Base-by-base conservation (phyloP, 2,329 filamentous ascomycete species). In the Aspergillus alliaceus region DNA sequence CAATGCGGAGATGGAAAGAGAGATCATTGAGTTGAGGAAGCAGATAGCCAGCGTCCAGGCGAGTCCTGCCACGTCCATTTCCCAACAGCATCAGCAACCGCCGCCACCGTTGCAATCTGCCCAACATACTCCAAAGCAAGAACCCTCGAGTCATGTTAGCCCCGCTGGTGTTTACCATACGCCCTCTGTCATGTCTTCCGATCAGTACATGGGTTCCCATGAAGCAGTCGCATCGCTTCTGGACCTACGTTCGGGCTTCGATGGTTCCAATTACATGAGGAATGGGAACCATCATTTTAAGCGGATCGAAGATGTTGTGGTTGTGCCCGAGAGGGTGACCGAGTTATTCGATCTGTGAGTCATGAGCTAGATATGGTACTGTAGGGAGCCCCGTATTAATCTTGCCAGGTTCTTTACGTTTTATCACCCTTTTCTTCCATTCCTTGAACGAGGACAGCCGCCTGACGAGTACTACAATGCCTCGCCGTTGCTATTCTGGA, bases 401-500 rank as follows among this genome's bases (percentile, higher is more conserved):
- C 68, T 76, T 35, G 74, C 74, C 61, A 85, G 86, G 55, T 89
- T 85, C 72, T 89, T 88, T 72, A 79, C 79, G 9, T 79, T 80
- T 54, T 88, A 87, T 69, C 86, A 89, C 65, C 83, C 83, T 0
- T 88, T 86, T 61, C 74, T 89, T 25, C 85, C 86, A 1, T 82
- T 89, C 60, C 78, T 89, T 39, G 84, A 87, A 58, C 78, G 77
- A 34, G 70, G 79, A 6, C 75, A 79, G 57, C 72, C 77, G 8
- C 80, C 84, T 3, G 82, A 87, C 25, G 79, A 84, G 50, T 87
- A 84, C 68, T 83, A 83, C 61, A 77, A 78, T 14, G 75, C 81
- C 32, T 86, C 83, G 42, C 84, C 83, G n/a, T 73, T 89, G 6
- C 77, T 89, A n/a, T 88, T 88, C 70, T 89, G 86, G 86, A 84